Conservation (phyloP, 305 asterid species). For the Ajuga reptans region DNA sequence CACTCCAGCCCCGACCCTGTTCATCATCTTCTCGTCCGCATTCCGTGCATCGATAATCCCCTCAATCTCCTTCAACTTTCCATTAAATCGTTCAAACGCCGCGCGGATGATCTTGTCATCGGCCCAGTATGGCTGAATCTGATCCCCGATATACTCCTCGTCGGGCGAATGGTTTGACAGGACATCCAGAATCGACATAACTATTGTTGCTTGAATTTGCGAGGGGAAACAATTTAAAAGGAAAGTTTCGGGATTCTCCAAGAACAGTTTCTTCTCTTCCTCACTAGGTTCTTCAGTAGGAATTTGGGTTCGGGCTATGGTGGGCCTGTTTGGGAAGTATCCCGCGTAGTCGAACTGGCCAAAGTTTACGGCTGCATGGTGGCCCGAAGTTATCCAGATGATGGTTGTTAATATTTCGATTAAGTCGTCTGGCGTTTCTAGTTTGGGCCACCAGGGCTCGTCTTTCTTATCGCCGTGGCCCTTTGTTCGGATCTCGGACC, state of each 20-base stretch:
- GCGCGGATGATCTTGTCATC: constrained; percentile 31
- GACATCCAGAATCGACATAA: constrained; percentile 51
- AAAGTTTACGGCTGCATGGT: constrained; percentile 74
- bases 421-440: constrained; percentile 35
- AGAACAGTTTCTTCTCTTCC: constrained; percentile 29
- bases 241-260: constrained; percentile 50
- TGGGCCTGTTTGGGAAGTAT: constrained; percentile 68
- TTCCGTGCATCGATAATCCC: constrained; percentile 57
- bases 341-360: constrained; percentile 63
- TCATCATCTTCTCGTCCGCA: constrained; percentile 20
- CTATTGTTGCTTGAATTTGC: constrained; percentile 43
- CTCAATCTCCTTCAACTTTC: constrained; percentile 54
- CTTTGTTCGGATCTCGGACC: constrained; percentile 56
- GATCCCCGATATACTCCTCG: constrained; percentile 62
- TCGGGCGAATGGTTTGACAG: constrained; percentile 70
- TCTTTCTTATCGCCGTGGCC: constrained; percentile 79
- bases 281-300: constrained; percentile 51
- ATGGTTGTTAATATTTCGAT: constrained; percentile 51
- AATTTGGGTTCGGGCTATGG: constrained; percentile 48
- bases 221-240: constrained; percentile 54
- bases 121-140: constrained; percentile 29
- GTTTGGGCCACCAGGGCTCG: constrained; percentile 70
- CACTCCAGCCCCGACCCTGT: constrained; percentile 57
- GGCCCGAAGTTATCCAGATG: constrained; percentile 62
- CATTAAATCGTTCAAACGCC: constrained; percentile 43